These are phyloP conservation scores for Plasmodium falciparum DNA, from an alignment of 169 alveolate genomes.

Conservation along the genomic window DNA sequence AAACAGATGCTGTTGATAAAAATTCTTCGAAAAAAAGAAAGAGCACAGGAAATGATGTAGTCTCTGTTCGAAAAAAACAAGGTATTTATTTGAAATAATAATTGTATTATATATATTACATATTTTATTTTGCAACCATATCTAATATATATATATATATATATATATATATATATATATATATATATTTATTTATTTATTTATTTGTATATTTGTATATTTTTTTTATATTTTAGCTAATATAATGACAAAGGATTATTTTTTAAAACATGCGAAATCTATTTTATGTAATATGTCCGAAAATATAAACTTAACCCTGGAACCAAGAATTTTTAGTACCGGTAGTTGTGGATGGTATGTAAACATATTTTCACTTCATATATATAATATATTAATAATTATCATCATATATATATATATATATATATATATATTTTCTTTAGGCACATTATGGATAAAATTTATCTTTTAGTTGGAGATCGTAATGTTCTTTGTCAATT, in stretches of 20 bases:
- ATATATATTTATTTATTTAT: neutral
- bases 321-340: constrained; percentile 82
- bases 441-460: constrained; percentile 81
- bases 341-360: constrained; percentile 86
- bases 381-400: constrained; percentile 13
- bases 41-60: constrained; percentile 15
- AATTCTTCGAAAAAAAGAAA: constrained; percentile 64
- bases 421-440: neutral
- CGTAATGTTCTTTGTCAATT: constrained; percentile 83
- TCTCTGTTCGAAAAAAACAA: constrained; percentile 69
- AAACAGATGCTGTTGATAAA: constrained; percentile 52
- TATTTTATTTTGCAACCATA: neutral
- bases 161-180: too few species aligned
- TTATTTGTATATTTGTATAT: neutral
- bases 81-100: constrained; percentile 18
- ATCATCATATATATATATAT: neutral
- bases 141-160: constrained; percentile 1
- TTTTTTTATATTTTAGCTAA: constrained; percentile 60
- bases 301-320: constrained; percentile 76
- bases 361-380: constrained; percentile 10
- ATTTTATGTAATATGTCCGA: constrained; percentile 44
- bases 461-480: constrained; percentile 79
- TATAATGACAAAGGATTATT: constrained; percentile 80
- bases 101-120: neutral
- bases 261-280: constrained; percentile 78